phyloP scores from a whole-genome alignment of 2,329 filamentous ascomycete species.

The Xylaria sp. region DNA sequence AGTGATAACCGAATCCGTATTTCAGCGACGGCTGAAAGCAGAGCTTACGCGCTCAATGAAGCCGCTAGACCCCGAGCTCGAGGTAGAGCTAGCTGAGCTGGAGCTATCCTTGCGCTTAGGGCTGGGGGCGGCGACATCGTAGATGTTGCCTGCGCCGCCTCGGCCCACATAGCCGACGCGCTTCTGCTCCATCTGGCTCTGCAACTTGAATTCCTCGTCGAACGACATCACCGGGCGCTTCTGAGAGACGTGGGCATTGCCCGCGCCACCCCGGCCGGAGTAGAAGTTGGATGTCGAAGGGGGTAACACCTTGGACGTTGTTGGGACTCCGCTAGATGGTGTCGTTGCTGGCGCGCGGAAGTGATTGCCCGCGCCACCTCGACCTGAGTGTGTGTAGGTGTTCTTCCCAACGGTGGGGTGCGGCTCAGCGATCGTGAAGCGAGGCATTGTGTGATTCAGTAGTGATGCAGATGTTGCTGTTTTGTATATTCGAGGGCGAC shows the following conservation, averaged over 20 bases:
- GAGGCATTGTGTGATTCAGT: slow-evolving; percentile 51
- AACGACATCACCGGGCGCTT: slow-evolving; percentile 72
- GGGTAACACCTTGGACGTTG: slow-evolving; percentile 57
- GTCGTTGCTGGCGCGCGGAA: slow-evolving; percentile 60
- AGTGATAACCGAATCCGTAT: background rate
- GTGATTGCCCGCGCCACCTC: slow-evolving; percentile 68
- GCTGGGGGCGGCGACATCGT: slow-evolving; percentile 40
- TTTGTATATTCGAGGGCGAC: slow-evolving; percentile 32
- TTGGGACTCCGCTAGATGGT: slow-evolving; percentile 58
- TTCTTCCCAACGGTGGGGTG: slow-evolving; percentile 60
- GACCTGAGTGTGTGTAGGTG: slow-evolving; percentile 64
- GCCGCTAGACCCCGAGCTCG: slow-evolving; percentile 48
- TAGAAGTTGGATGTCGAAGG: slow-evolving; percentile 65
- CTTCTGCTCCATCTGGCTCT: slow-evolving; percentile 63
- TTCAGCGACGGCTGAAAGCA: slow-evolving; percentile 48
- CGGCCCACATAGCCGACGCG: slow-evolving; percentile 71
- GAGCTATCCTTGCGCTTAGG: slow-evolving; percentile 33
- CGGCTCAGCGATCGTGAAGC: slow-evolving; percentile 61
- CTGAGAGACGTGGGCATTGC: slow-evolving; percentile 67
- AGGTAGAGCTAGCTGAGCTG: slow-evolving; percentile 47
- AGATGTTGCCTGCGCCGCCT: slow-evolving; percentile 71
- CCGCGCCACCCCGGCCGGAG: slow-evolving; percentile 74
- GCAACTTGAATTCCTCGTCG: slow-evolving; percentile 72
- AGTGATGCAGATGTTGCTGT: background rate
- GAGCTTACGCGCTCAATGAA: slow-evolving; percentile 57